Evolutionary conservation across 2,329 filamentous ascomycete genomes (phyloP).

Genomic region (Penicillium sp.): DNA sequence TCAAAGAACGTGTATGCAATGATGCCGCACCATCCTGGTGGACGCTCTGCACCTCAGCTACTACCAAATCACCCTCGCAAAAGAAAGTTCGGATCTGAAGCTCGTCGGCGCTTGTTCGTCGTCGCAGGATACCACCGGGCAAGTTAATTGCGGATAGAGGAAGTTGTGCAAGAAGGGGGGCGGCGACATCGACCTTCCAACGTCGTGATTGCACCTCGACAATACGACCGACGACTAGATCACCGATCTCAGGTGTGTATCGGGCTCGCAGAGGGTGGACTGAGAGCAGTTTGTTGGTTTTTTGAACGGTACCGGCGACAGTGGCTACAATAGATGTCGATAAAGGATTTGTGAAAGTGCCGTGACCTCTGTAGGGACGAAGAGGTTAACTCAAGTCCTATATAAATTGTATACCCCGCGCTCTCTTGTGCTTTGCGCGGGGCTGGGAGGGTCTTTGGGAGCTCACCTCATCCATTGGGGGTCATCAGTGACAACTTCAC

Average conservation of each 20-base stretch:
- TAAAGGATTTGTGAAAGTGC: slow-evolving; percentile 71
- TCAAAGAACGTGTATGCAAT: slow-evolving; percentile 84
- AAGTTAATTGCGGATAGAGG: slow-evolving; percentile 90
- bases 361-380: slow-evolving; percentile 69
- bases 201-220: slow-evolving; percentile 89
- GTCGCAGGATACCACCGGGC: slow-evolving; percentile 86
- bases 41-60: slow-evolving; percentile 91
- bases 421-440: background rate
- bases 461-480: slow-evolving; percentile 84
- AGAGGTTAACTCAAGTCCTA: slow-evolving; percentile 7
- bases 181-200: slow-evolving; percentile 94
- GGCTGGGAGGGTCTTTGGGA: background rate
- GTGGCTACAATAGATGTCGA: slow-evolving; percentile 76
- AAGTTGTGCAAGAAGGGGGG: slow-evolving; percentile 78
- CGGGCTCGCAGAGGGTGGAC: slow-evolving; percentile 86
- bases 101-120: slow-evolving; percentile 92
- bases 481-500: slow-evolving; percentile 83
- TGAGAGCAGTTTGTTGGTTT: slow-evolving; percentile 95
- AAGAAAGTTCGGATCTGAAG: slow-evolving; percentile 98
- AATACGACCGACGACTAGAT: slow-evolving; percentile 90
- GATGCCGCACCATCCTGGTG: slow-evolving; percentile 82
- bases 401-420: background rate
- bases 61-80: slow-evolving; percentile 86
- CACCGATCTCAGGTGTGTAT: slow-evolving; percentile 94
- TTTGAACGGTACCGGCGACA: slow-evolving; percentile 83